Conservation (phyloP, 768 basidiomycete species). For the Lanmaoa pseudosensibilis region DNA sequence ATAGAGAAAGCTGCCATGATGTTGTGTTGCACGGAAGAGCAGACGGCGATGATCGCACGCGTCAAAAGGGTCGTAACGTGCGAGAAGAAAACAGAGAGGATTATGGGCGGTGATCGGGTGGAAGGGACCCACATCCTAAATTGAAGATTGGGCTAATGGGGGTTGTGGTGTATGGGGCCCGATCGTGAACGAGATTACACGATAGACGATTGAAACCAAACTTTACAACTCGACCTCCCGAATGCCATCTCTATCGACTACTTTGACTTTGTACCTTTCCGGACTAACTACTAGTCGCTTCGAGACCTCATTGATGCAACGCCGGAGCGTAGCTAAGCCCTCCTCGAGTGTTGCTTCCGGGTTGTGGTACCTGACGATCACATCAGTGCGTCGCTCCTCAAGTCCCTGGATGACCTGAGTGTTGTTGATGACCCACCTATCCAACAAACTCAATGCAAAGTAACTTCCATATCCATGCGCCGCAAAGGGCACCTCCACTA, state of each 20-base stretch:
- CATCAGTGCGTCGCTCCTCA: not conserved
- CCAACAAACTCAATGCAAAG: conserved; percentile 89
- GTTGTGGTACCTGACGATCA: conserved; percentile 73
- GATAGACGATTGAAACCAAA: not conserved
- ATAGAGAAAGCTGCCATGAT: conserved; percentile 38
- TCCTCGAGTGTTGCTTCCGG: conserved; percentile 84
- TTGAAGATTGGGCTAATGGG: conserved; percentile 4
- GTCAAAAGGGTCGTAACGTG: conserved; percentile 46
- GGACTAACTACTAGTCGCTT: conserved; percentile 80
- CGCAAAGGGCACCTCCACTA: conserved; percentile 85
- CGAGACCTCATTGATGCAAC: conserved; percentile 87
- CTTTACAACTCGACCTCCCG: conserved; percentile 71
- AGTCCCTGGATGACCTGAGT: not conserved
- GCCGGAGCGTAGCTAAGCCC: conserved; percentile 77
- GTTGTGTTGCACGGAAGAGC: conserved; percentile 8
- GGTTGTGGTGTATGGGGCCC: not conserved
- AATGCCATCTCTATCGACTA: conserved; percentile 90
- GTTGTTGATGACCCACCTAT: conserved; percentile 53
- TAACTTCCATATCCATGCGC: conserved; percentile 96
- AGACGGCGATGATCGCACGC: conserved; percentile 27
- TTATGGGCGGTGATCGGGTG: conserved; percentile 53
- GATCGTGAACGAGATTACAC: conserved; percentile 5
- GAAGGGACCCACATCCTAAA: conserved; percentile 28
- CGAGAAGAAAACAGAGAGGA: conserved; percentile 51
- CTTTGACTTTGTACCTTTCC: conserved; percentile 82